Percentiles rank a stretch among this genome's conserved stretches.
These are phyloP conservation scores for Brettanomyces anomalus DNA, from an alignment of 805 yeast genomes.

Conservation along the genomic window DNA sequence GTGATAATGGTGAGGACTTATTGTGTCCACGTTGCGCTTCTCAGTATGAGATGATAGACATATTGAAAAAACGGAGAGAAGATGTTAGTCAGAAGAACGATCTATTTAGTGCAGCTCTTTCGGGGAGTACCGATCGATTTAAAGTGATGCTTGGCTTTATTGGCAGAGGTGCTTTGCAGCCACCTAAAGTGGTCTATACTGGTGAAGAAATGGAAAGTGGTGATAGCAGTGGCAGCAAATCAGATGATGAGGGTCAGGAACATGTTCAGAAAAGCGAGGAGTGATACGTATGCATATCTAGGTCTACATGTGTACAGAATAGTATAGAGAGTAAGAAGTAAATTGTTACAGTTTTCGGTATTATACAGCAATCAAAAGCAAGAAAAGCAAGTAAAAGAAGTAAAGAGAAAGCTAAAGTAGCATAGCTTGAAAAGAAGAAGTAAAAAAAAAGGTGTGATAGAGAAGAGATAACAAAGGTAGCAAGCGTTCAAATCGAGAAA, in stretches of 20 bases:
- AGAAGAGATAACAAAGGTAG: too few relatives aligned
- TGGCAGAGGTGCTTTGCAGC: slow-evolving; percentile 81
- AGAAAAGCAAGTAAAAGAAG: too few relatives aligned
- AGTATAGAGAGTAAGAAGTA: background rate
- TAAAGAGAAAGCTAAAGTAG: too few relatives aligned
- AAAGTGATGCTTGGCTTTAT: slow-evolving; percentile 72
- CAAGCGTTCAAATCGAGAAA: too few relatives aligned
- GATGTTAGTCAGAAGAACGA: slow-evolving; percentile 55
- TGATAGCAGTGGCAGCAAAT: too few relatives aligned
- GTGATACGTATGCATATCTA: too few relatives aligned
- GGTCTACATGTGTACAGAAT: background rate
- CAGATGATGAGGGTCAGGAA: too few relatives aligned
- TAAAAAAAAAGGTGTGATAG: too few relatives aligned
- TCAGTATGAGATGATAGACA: slow-evolving; percentile 58
- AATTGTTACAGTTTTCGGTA: background rate
- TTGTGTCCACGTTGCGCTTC: slow-evolving; percentile 70
- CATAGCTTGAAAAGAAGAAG: too few relatives aligned
- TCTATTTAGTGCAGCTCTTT: slow-evolving; percentile 48
- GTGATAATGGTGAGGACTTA: slow-evolving; percentile 15
- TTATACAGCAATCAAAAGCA: too few relatives aligned
- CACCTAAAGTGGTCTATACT: slow-evolving; percentile 11
- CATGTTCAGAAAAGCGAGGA: too few relatives aligned
- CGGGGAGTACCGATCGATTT: slow-evolving; percentile 51
- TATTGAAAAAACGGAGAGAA: slow-evolving; percentile 50
- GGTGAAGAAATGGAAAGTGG: too few relatives aligned